phyloP scores from a whole-genome alignment of 371 early-diverging fungal species.

The Apophysomyces ossiformis region DNA sequence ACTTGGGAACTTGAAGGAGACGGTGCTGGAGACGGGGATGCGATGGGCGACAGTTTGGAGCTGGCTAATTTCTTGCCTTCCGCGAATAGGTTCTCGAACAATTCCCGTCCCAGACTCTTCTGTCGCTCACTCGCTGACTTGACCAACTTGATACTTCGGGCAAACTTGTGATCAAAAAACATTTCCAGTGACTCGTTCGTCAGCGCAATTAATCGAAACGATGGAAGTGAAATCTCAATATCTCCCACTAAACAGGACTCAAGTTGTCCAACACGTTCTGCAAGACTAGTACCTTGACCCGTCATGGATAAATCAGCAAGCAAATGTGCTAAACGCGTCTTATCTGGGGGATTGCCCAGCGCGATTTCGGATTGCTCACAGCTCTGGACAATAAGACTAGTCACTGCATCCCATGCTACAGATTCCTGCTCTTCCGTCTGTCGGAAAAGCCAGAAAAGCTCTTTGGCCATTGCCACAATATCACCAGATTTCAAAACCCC shows the following conservation, averaged over 20 bases:
- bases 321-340: slow-evolving; percentile 14
- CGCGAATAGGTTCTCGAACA: slow-evolving; percentile 62
- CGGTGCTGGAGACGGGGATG: slow-evolving; percentile 18
- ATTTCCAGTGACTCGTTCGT: slow-evolving; percentile 71
- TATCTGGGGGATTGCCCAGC: slow-evolving; percentile 21
- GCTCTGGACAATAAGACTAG: slow-evolving; percentile 62
- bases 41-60: slow-evolving; percentile 1
- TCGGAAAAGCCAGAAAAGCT: slow-evolving; percentile 73
- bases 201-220: slow-evolving; percentile 65
- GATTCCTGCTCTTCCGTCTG: slow-evolving; percentile 48
- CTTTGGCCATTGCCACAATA: slow-evolving; percentile 81
- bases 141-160: slow-evolving; percentile 64
- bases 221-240: slow-evolving; percentile 38
- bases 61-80: slow-evolving; percentile 58
- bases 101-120: slow-evolving; percentile 58
- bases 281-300: slow-evolving; percentile 4
- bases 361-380: slow-evolving; percentile 62
- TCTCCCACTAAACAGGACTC: slow-evolving; percentile 10
- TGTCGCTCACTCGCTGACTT: slow-evolving; percentile 59
- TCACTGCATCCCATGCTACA: slow-evolving; percentile 61
- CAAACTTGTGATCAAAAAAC: slow-evolving; percentile 72
- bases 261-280: slow-evolving; percentile 21
- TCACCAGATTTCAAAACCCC: slow-evolving; percentile 72
- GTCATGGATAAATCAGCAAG: slow-evolving; percentile 18
- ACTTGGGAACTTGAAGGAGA: slow-evolving; percentile 20